These are phyloP conservation scores for Urtica urens DNA, from an alignment of 306 rosid genomes.

Conservation along the genomic window DNA sequence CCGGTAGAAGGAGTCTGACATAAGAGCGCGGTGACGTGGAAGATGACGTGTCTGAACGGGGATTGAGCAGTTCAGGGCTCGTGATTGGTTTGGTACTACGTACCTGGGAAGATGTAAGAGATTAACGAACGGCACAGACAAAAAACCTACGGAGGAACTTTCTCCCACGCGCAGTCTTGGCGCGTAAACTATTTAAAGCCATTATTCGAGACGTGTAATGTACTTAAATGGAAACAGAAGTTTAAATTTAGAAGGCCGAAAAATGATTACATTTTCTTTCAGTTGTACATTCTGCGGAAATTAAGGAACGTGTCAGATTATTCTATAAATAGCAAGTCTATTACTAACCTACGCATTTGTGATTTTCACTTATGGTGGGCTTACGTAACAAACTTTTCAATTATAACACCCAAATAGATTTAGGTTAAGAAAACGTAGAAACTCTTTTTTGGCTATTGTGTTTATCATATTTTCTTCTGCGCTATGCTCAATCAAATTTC, in stretches of 20 bases:
- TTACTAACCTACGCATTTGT: not conserved
- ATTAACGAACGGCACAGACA: constrained; percentile 5
- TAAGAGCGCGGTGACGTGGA: constrained; percentile 17
- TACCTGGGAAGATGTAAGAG: constrained; percentile 22
- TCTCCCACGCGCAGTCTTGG: not conserved
- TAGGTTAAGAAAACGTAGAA: too few species aligned
- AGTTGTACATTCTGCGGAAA: constrained; percentile 6
- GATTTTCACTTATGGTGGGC: not conserved
- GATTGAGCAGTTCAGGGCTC: constrained; percentile 6
- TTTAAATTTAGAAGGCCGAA: too few species aligned
- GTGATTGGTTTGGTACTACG: not conserved
- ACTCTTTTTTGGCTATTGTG: too few species aligned
- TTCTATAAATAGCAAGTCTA: constrained; percentile 11
- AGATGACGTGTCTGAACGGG: constrained; percentile 20
- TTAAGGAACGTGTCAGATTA: constrained; percentile 3
- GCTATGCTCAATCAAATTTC: too few species aligned
- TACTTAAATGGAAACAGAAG: not conserved
- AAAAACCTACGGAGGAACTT: not conserved
- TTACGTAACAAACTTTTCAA: constrained; percentile 15
- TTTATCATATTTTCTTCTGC: too few species aligned
- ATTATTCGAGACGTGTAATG: not conserved
- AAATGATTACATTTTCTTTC: not conserved
- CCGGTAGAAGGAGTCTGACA: constrained; percentile 11
- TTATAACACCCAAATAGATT: too few species aligned
- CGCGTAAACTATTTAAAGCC: not conserved